Percentiles rank a stretch among this genome's conserved stretches.
These are phyloP conservation scores for Paramyrothecium sp. DNA, from an alignment of 2,329 filamentous ascomycete species.

Conservation along the genomic window DNA sequence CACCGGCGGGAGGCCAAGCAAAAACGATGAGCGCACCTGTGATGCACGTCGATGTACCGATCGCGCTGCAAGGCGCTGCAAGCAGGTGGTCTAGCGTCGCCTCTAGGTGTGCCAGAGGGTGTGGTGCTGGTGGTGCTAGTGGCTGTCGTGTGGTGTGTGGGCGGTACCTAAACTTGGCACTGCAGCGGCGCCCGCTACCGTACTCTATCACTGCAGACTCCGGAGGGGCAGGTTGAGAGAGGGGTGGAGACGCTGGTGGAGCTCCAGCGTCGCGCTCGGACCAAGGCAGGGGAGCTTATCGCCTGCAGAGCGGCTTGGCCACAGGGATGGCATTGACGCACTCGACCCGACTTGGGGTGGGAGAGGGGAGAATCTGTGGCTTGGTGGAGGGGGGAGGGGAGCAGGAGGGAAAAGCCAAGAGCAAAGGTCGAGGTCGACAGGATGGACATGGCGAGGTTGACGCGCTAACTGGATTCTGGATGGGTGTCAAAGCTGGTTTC, in stretches of 20 bases:
- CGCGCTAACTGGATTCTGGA: too few relatives aligned
- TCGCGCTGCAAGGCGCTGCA: background rate
- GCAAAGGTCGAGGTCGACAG: background rate
- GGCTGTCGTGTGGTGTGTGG: background rate
- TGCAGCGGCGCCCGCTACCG: too few relatives aligned
- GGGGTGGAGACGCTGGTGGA: background rate
- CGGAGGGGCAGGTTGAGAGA: too few relatives aligned
- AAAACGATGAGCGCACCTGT: background rate
- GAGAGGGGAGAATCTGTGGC: background rate
- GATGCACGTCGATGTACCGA: background rate
- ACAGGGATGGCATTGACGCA: background rate
- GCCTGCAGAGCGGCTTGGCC: conserved; percentile 2
- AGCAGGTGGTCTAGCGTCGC: background rate
- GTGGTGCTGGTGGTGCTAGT: background rate
- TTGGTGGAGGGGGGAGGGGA: background rate
- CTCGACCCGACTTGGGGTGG: background rate
- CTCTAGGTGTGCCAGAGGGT: background rate
- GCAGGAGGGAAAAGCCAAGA: background rate
- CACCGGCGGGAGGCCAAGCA: background rate
- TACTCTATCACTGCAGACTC: too few relatives aligned
- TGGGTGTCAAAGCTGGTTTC: too few relatives aligned
- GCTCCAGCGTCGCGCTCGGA: background rate
- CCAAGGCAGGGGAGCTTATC: conserved; percentile 4
- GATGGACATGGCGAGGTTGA: too few relatives aligned
- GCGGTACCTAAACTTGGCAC: background rate